Evolutionary conservation across 768 basidiomycete genomes (phyloP).

Genomic region (Lenzites betulinus): DNA sequence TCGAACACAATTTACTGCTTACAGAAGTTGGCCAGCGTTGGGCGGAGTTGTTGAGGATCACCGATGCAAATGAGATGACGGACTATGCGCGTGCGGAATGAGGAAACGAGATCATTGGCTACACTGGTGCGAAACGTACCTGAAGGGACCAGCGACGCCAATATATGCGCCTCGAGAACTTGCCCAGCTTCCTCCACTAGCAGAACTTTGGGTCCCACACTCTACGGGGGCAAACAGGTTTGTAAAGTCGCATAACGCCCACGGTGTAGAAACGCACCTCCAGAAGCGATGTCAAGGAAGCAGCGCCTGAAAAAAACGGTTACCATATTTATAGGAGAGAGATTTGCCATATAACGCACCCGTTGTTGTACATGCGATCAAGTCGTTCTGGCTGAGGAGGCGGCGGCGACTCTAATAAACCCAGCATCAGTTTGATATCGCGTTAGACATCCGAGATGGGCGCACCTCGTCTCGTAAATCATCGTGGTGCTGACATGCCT

Average conservation of each 20-base stretch:
- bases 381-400: slow-evolving; percentile 53
- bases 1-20: slow-evolving; percentile 19
- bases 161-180: slow-evolving; percentile 76
- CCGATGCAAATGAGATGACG: slow-evolving; percentile 82
- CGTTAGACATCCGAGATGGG: not conserved
- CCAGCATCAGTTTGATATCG: not conserved
- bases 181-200: slow-evolving; percentile 84
- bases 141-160: slow-evolving; percentile 55
- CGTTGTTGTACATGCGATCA: slow-evolving; percentile 79
- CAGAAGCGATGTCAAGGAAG: slow-evolving; percentile 60
- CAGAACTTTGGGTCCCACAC: slow-evolving; percentile 58
- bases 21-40: slow-evolving; percentile 66
- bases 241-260: not conserved
- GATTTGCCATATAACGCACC: slow-evolving; percentile 39
- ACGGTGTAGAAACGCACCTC: slow-evolving; percentile 39
- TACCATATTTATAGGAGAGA: not conserved
- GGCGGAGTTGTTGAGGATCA: slow-evolving; percentile 75
- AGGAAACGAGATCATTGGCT: not conserved
- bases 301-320: slow-evolving; percentile 51
- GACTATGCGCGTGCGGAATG: slow-evolving; percentile 37
- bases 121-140: not conserved
- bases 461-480: slow-evolving; percentile 58
- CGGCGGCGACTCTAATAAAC: slow-evolving; percentile 51
- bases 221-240: slow-evolving; percentile 38
- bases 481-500: slow-evolving; percentile 38